Evolutionary conservation across 768 basidiomycete genomes (phyloP), one percentile per base, ranked within the genome.

Genomic region (Amanita rimosa): DNA sequence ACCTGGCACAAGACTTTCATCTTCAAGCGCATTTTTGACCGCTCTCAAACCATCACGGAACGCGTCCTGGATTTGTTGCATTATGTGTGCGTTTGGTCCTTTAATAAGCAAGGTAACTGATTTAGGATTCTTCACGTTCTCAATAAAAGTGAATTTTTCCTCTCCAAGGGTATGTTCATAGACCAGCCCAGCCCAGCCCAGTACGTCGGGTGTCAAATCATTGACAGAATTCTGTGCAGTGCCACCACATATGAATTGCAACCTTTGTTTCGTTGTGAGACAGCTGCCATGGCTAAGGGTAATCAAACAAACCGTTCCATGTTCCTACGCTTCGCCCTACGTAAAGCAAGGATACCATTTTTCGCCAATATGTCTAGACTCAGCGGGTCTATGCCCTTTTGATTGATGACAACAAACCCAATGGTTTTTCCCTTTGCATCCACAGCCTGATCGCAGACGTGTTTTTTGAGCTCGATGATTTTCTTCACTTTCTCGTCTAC

Each of bases 131-230:
- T 85, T 90, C 64, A 97, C 95, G 54, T 99, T 89, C 66, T 98
- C 96, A 48, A 99, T 73, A 62, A 98, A 98, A 0, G 96, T 99
- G 66, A 76, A 99, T 62, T 98, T 99, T 62, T 99, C 96, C 69
- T 99, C 96, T 55, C 96, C 96, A 27, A 99, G 78, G 16, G 94
- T 97, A 67, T 97, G 93, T 67, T 99, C 96, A 70, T 99, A 99
- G 26, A 99, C 92, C 53, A 98, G 81, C 7, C 96, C 96, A 36
- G 96, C 96, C 86, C 90, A 96, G 27, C 96, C 96, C 44, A 99
- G 81, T 29, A 91, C 75, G 46, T 85, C 84, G 11, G 95, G 92
- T 1, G 80, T 81, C 44, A 99, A 76, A 62, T 99, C 95, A 57
- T 99, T 96, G 11, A 97, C 92, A 49, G 94, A 96, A 70, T 99